Base-by-base conservation (phyloP, 164 flowering plant genomes). In the Sedum album region DNA sequence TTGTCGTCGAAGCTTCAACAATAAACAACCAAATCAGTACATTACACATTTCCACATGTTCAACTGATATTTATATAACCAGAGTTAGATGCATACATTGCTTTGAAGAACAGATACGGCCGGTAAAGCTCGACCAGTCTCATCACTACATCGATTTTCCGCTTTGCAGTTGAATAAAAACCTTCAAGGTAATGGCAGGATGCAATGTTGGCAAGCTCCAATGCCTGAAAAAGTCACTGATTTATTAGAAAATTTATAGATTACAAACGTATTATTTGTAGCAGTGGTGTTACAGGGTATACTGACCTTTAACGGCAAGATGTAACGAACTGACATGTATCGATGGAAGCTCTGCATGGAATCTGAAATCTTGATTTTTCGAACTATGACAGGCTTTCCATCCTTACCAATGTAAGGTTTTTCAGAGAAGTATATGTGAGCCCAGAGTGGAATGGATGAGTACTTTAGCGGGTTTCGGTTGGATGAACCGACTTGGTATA, bases 91-190 rank as follows among this genome's bases (percentile, higher is more conserved):
- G 72, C 88, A 0, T 80, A 88, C 91, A 74, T 38, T 49, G 86
- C 90, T 57, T 74, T 68, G 71, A 84, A 85, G 78, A 83, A 80
- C 69, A 81, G 62, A 69, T 86, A 88, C 2, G 94, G 91, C 36
- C 71, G 60, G 69, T 84, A 86, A 1, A 88, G 81, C 4, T 84
- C 84, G 8, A 76, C 79, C 62, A 85, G n/a, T 23, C 80, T 77
- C 76, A 79, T 71, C 31, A 79, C 80, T 5, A 73, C 55, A 0
- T 76, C 79, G 66, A 82, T 76, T 73, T 81, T 80, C 21, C 80
- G 65, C 28, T 68, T 75, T 4, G 79, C 74, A 39, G 82, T 72
- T 4, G 31, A 60, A 36, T 74, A 81, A 15, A 8, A 25, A 0
- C 57, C 70, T 5, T 69, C 66, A 33, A 77, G 76, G 44, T 31